These are phyloP conservation scores for Schizophyllum commune DNA, from an alignment of 1,284 basidiomycete species.

Conservation along the genomic window DNA sequence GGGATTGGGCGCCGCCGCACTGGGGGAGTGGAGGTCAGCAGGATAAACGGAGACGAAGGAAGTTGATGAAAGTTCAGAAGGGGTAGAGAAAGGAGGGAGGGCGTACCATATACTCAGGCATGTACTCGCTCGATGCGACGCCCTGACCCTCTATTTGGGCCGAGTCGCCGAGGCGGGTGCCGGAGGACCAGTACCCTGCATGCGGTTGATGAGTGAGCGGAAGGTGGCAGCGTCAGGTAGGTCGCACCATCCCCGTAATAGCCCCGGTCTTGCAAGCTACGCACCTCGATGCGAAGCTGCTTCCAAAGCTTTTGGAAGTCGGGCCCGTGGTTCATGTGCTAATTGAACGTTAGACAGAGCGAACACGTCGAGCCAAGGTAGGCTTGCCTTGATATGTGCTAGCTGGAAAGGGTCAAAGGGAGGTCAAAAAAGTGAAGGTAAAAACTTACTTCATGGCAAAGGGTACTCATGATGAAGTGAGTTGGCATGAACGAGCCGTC, in stretches of 20 bases:
- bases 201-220: constrained; percentile 2
- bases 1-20: constrained; percentile 76
- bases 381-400: constrained; percentile 65
- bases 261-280: constrained; percentile 56
- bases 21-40: constrained; percentile 19
- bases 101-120: constrained; percentile 77
- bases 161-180: constrained; percentile 59
- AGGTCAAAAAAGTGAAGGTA: background rate
- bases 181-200: constrained; percentile 74
- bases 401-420: constrained; percentile 34
- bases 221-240: background rate
- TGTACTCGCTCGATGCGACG: constrained; percentile 37
- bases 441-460: constrained; percentile 71
- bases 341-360: constrained; percentile 2
- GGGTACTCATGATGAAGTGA: constrained; percentile 64
- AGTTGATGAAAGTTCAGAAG: too few relatives aligned
- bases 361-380: background rate
- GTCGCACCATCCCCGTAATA: constrained; percentile 73
- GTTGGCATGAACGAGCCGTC: constrained; percentile 53
- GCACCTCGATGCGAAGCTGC: constrained; percentile 55
- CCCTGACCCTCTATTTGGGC: constrained; percentile 42
- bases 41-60: too few relatives aligned
- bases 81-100: too few relatives aligned
- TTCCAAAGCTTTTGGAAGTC: constrained; percentile 68
- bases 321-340: constrained; percentile 76